These are phyloP conservation scores for Aspergillus bertholletiae DNA, from an alignment of 495 filamentous ascomycete genomes.

Conservation along the genomic window DNA sequence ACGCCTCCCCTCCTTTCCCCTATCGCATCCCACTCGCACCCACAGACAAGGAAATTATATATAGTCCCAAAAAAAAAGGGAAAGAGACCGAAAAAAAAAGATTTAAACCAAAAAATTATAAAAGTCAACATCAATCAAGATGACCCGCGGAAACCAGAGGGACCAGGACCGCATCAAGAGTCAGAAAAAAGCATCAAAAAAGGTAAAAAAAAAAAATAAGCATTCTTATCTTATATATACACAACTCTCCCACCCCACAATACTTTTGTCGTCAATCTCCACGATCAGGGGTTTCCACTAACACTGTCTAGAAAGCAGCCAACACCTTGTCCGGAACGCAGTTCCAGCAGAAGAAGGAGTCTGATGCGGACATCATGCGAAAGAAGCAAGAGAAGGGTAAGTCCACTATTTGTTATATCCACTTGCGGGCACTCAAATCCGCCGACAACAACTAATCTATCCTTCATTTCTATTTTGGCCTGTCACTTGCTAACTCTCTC, in stretches of 20 bases:
- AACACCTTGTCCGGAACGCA: constrained; percentile 61
- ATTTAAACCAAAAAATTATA: background rate
- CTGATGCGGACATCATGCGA: constrained; percentile 78
- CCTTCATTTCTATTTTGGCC: too few relatives aligned
- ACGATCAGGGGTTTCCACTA: too few relatives aligned
- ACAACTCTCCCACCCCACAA: too few relatives aligned
- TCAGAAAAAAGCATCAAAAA: constrained; percentile 57
- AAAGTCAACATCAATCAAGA: constrained; percentile 39
- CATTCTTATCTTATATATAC: too few relatives aligned
- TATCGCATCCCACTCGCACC: too few relatives aligned
- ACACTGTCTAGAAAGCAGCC: constrained; percentile 54
- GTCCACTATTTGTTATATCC: too few relatives aligned
- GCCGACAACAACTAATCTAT: too few relatives aligned
- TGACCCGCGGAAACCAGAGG: constrained; percentile 93
- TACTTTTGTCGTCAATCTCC: too few relatives aligned
- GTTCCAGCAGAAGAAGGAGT: constrained; percentile 69
- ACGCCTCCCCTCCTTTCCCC: too few relatives aligned
- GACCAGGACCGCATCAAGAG: constrained; percentile 83
- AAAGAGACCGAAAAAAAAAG: background rate
- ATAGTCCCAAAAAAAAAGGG: background rate
- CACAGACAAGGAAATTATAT: too few relatives aligned
- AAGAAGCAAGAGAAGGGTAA: constrained; percentile 61
- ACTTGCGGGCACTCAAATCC: too few relatives aligned
- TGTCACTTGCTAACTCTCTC: background rate
- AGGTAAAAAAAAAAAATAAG: too few relatives aligned